phyloP scores from a whole-genome alignment of 192 early-diverging fungal genomes.

The Mortierella hygrophila region DNA sequence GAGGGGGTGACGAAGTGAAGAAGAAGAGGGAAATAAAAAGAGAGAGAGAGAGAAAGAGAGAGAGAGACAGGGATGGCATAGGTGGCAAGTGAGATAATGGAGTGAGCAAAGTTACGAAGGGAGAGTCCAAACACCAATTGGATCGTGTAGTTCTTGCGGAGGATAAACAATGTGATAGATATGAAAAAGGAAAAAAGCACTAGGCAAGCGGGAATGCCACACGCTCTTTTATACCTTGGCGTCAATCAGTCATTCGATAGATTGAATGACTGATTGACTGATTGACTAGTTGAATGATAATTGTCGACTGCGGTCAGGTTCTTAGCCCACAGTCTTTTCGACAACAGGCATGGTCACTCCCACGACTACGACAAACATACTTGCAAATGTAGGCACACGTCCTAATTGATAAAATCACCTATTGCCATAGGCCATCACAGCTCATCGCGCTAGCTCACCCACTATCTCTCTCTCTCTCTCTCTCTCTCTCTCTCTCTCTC shows the following conservation, averaged over 20 bases:
- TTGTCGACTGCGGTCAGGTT: neutral
- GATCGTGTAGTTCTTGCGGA: neutral
- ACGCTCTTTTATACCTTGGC: no score
- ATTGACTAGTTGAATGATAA: no score
- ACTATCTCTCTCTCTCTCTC: neutral
- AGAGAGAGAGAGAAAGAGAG: neutral
- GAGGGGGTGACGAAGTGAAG: neutral
- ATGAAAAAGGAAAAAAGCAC: no score
- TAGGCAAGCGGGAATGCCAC: no score
- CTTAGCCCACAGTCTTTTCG: neutral
- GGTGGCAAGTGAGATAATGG: neutral
- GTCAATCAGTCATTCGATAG: no score
- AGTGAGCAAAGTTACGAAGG: neutral
- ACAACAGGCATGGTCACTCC: neutral
- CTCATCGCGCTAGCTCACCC: neutral
- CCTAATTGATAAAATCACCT: no score
- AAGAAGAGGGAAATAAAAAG: no score
- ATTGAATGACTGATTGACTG: no score
- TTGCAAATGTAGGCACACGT: neutral
- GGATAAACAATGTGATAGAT: no score
- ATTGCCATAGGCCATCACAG: no score
- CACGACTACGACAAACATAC: neutral
- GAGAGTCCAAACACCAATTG: constrained; percentile 1
- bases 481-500: neutral
- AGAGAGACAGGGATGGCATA: neutral